A percentile compares a stretch with the other conserved stretches of the same genome.
Conservation (phyloP, 1,139 yeast genomes). For the Pichia terricola region DNA sequence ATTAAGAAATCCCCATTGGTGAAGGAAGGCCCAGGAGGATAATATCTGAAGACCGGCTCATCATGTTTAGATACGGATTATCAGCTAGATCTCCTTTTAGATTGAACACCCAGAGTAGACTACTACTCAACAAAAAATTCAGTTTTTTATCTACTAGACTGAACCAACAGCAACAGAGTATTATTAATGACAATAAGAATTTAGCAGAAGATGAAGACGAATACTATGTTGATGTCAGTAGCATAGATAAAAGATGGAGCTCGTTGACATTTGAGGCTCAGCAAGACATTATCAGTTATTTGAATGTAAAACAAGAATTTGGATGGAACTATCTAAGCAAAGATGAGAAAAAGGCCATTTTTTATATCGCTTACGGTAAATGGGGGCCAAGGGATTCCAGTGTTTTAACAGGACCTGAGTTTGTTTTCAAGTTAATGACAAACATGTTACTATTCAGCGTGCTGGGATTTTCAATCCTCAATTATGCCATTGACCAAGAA, state of each 20-base stretch:
- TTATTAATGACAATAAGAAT: too few relatives aligned
- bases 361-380: slow-evolving; percentile 49
- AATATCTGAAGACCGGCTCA: too few relatives aligned
- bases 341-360: slow-evolving; percentile 51
- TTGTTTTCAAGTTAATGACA: slow-evolving; percentile 24
- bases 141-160: too few relatives aligned
- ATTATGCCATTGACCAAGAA: slow-evolving; percentile 22
- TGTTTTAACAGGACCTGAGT: slow-evolving; percentile 22
- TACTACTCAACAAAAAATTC: too few relatives aligned
- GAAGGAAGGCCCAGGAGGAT: too few relatives aligned
- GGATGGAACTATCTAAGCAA: slow-evolving; percentile 46
- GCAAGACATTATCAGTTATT: slow-evolving; percentile 47
- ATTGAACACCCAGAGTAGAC: too few relatives aligned
- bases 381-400: slow-evolving; percentile 46
- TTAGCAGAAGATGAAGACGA: slow-evolving; percentile 17
- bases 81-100: too few relatives aligned
- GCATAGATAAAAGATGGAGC: slow-evolving; percentile 48
- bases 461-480: slow-evolving; percentile 24
- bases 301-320: slow-evolving; percentile 46
- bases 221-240: slow-evolving; percentile 27
- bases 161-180: too few relatives aligned
- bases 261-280: slow-evolving; percentile 48
- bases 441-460: slow-evolving; percentile 24
- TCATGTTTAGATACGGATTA: too few relatives aligned
- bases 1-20: too few relatives aligned